These are phyloP conservation scores for Tephrocybe sp. DNA, from an alignment of 768 basidiomycete genomes.

Conservation along the genomic window DNA sequence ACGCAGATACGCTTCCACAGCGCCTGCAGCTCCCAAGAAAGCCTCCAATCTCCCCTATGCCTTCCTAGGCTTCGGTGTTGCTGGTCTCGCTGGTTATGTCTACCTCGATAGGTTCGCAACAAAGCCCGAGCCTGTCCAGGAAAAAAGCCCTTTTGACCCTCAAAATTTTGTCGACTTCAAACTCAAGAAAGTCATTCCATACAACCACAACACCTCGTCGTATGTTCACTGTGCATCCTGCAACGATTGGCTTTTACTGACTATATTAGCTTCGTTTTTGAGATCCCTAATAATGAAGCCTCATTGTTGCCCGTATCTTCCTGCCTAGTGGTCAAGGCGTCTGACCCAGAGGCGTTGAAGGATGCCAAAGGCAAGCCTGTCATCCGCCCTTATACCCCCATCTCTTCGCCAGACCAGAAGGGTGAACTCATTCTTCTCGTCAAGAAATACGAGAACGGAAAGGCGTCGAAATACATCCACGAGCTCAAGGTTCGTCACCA, in stretches of 20 bases:
- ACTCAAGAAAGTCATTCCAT: conserved; percentile 76
- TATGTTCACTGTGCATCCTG: conserved; percentile 27
- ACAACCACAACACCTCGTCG: conserved; percentile 94
- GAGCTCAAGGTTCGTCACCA: conserved; percentile 49
- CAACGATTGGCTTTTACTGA: background rate
- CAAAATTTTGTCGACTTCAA: conserved; percentile 77
- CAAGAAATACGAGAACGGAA: conserved; percentile 82
- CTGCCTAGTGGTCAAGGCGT: conserved; percentile 74
- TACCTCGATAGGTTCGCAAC: conserved; percentile 41
- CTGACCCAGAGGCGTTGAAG: conserved; percentile 59
- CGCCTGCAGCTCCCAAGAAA: conserved; percentile 39
- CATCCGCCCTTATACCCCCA: conserved; percentile 90
- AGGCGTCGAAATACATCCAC: conserved; percentile 82
- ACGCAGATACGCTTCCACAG: conserved; percentile 46
- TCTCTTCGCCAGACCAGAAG: conserved; percentile 69
- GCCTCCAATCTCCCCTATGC: conserved; percentile 46
- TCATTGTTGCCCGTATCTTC: conserved; percentile 79
- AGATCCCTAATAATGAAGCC: conserved; percentile 73
- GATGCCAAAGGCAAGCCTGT: conserved; percentile 85
- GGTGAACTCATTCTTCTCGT: conserved; percentile 80
- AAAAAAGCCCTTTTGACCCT: conserved; percentile 72
- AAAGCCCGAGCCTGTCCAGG: conserved; percentile 31
- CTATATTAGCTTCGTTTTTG: conserved; percentile 65
- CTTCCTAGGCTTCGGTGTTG: conserved; percentile 46
- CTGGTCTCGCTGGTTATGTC: conserved; percentile 41